Evolutionary conservation across 441 rosid genomes (phyloP).

Genomic region (Erodium texanum): DNA sequence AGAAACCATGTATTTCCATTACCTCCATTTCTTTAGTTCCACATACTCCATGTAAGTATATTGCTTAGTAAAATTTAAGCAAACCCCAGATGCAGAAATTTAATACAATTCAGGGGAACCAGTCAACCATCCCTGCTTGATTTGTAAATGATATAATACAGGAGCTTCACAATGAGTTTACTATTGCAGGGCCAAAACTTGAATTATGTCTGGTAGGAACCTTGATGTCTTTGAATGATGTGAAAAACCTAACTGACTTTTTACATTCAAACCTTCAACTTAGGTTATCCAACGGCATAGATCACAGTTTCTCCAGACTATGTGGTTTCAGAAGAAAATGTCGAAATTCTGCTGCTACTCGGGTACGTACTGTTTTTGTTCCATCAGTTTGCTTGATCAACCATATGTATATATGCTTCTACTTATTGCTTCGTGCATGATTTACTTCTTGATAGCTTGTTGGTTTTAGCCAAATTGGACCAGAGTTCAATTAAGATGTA

Average conservation of each 20-base stretch:
- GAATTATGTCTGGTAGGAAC: background rate
- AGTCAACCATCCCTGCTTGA: background rate
- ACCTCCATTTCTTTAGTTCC: background rate
- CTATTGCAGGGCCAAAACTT: too few species aligned
- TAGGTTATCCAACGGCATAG: background rate
- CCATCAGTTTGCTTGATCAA: background rate
- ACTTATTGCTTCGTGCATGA: background rate
- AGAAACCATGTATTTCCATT: background rate
- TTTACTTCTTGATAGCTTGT: background rate
- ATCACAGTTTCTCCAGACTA: background rate
- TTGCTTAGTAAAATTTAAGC: background rate
- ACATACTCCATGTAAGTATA: too few species aligned
- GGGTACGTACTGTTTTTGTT: background rate
- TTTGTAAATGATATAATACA: background rate
- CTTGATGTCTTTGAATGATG: background rate
- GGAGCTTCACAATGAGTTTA: background rate
- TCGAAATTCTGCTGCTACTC: background rate
- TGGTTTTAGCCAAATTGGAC: background rate
- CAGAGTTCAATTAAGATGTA: background rate
- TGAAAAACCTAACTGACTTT: background rate
- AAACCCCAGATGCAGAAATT: background rate
- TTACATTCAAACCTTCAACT: background rate
- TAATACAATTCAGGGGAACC: background rate
- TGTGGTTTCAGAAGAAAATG: background rate
- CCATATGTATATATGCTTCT: background rate